Evolutionary conservation across 139 green algal genomes (phyloP).

Genomic region (Chlamydomonas applanata): DNA sequence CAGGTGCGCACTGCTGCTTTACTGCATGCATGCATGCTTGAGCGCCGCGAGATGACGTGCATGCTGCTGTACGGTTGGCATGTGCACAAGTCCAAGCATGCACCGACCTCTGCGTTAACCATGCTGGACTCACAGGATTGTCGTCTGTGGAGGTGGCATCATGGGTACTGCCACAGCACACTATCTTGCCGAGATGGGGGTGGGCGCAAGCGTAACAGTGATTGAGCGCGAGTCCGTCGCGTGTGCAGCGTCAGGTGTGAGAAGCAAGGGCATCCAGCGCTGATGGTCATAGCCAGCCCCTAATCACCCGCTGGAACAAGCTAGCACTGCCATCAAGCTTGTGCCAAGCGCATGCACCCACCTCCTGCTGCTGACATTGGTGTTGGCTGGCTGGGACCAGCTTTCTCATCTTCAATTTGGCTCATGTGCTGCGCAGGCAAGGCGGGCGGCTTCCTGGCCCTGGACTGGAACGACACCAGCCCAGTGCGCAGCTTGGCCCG

Average conservation of each 20-base stretch:
- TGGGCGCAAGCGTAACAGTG: slow-evolving; percentile 36
- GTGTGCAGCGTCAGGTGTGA: slow-evolving; percentile 62
- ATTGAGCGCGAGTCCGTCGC: slow-evolving; percentile 59
- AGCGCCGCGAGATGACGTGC: too few relatives aligned
- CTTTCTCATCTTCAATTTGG: not conserved
- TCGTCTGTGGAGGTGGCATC: slow-evolving; percentile 75
- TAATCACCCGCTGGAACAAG: not conserved
- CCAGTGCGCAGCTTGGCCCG: slow-evolving; percentile 50
- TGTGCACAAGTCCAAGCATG: too few relatives aligned
- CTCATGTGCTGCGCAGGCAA: slow-evolving; percentile 40
- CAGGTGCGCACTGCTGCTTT: too few relatives aligned
- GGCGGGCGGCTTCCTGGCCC: slow-evolving; percentile 74
- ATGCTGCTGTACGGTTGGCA: too few relatives aligned
- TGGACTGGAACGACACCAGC: slow-evolving; percentile 69
- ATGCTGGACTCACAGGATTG: slow-evolving; percentile 34
- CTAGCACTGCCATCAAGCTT: not conserved
- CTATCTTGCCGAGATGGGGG: slow-evolving; percentile 61
- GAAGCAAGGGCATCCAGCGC: too few relatives aligned
- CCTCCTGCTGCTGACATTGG: not conserved
- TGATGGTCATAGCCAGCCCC: too few relatives aligned
- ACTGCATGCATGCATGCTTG: too few relatives aligned
- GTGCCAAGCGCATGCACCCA: not conserved
- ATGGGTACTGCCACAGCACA: slow-evolving; percentile 68
- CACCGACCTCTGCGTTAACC: too few relatives aligned
- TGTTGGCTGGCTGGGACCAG: too few relatives aligned